These are phyloP conservation scores for Conringia planisiliqua DNA, from an alignment of 345 rosid species.

Conservation along the genomic window DNA sequence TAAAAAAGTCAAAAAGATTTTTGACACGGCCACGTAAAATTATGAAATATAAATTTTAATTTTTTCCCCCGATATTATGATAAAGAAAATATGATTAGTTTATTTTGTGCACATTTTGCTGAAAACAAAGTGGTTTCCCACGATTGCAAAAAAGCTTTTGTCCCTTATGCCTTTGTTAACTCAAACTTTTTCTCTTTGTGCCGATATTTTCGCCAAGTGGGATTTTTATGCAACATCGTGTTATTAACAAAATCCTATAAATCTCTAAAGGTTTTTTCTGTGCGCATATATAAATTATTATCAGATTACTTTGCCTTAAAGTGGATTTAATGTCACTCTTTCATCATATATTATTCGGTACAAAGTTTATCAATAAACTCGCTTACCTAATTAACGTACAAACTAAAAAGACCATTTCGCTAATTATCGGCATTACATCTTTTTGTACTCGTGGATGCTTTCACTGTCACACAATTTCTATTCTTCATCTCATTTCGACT, in stretches of 20 bases:
- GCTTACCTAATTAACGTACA: not conserved
- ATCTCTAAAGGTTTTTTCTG: not conserved
- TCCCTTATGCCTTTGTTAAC: not conserved
- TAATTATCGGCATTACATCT: not conserved
- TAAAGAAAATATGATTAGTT: not conserved
- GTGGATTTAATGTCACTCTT: constrained; percentile 11
- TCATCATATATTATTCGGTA: not conserved
- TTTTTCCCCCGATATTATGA: not conserved
- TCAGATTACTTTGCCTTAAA: not conserved
- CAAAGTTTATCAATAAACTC: not conserved
- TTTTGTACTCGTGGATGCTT: not conserved
- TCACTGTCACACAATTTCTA: not conserved
- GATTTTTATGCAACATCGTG: constrained; percentile 3
- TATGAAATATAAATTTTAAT: too few species aligned
- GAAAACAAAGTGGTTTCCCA: constrained; percentile 29
- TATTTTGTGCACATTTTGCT: not conserved
- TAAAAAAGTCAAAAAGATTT: not conserved
- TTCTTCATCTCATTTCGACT: not conserved
- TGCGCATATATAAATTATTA: not conserved
- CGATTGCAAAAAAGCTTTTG: constrained; percentile 14
- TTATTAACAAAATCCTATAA: not conserved
- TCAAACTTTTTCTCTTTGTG: not conserved
- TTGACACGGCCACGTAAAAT: constrained; percentile 11
- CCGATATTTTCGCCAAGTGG: constrained; percentile 20
- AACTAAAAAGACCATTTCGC: not conserved